These are phyloP conservation scores for Suillus sp. DNA, from an alignment of 768 basidiomycete species.

Conservation along the genomic window DNA sequence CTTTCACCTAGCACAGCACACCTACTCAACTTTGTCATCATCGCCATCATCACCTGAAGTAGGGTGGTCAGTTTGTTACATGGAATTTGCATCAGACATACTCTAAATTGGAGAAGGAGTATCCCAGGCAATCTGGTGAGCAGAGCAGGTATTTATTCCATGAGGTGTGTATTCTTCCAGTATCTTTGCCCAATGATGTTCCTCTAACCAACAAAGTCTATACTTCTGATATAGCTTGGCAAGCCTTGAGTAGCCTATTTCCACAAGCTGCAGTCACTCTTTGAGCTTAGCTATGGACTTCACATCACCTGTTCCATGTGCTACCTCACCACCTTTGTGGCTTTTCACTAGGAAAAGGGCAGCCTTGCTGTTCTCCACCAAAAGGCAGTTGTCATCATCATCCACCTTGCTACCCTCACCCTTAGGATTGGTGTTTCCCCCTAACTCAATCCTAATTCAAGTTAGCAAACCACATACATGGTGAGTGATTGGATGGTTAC, in stretches of 20 bases:
- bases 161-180: background rate
- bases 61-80: too few relatives aligned
- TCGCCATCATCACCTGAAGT: too few relatives aligned
- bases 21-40: too few relatives aligned
- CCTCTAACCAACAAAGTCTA: background rate
- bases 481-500: background rate
- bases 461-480: background rate
- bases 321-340: background rate
- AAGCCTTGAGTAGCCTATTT: background rate
- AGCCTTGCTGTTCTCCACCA: background rate
- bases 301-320: background rate
- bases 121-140: too few relatives aligned
- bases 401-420: background rate
- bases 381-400: background rate
- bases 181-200: background rate
- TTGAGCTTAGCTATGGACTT: background rate
- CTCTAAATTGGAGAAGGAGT: too few relatives aligned
- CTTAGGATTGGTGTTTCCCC: background rate
- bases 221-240: background rate
- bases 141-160: too few relatives aligned
- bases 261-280: background rate
- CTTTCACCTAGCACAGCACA: too few relatives aligned
- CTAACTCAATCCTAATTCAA: background rate
- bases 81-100: too few relatives aligned
- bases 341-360: background rate